Conservation (phyloP, 805 yeast genomes). For the Saccharomycopsis sp. region DNA sequence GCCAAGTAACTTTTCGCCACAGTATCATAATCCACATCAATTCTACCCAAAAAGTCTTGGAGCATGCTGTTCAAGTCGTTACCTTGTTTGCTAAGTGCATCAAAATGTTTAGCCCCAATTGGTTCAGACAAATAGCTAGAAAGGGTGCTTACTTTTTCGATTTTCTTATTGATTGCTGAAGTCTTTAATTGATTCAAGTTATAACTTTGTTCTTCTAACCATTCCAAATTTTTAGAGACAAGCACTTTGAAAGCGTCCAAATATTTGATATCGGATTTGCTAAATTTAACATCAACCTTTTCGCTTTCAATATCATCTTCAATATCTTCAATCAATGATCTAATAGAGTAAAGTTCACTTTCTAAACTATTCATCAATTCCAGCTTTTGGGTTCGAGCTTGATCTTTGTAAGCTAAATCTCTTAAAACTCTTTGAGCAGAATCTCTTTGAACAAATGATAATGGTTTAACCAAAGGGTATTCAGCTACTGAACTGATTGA, state of each 20-base stretch:
- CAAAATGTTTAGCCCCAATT: slow-evolving; percentile 23
- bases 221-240: slow-evolving; percentile 19
- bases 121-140: slow-evolving; percentile 11
- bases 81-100: slow-evolving; percentile 23
- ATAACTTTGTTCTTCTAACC: slow-evolving; percentile 22
- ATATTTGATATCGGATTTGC: background rate
- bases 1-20: slow-evolving; percentile 6
- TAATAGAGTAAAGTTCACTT: slow-evolving; percentile 19
- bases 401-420: slow-evolving; percentile 16
- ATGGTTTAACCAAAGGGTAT: slow-evolving; percentile 4
- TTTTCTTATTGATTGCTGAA: slow-evolving; percentile 13
- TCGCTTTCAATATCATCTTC: slow-evolving; percentile 19
- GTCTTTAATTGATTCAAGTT: slow-evolving; percentile 15
- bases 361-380: slow-evolving; percentile 20
- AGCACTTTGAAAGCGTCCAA: slow-evolving; percentile 16
- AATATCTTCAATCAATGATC: slow-evolving; percentile 17
- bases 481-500: background rate
- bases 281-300: background rate
- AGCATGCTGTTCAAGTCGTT: slow-evolving; percentile 25
- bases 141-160: slow-evolving; percentile 16
- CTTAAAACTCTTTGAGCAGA: slow-evolving; percentile 16
- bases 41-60: background rate
- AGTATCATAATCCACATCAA: slow-evolving; percentile 7
- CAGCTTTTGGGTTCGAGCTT: slow-evolving; percentile 16
- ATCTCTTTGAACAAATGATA: slow-evolving; percentile 10